These are phyloP conservation scores for Uncinocarpus reesii DNA, from an alignment of 2,329 filamentous ascomycete species.

Conservation along the genomic window DNA sequence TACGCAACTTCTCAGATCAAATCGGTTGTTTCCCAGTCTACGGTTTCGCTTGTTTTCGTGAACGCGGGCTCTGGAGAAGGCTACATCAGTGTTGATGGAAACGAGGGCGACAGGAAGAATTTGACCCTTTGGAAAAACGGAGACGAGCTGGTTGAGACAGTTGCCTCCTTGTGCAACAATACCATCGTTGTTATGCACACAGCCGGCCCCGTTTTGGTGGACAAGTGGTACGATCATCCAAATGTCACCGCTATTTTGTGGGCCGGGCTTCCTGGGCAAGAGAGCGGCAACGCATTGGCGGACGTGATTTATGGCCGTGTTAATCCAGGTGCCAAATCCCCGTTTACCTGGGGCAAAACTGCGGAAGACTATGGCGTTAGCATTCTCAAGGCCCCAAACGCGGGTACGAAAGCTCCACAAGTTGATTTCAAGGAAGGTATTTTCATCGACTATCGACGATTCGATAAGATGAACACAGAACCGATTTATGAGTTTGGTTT, in stretches of 20 bases:
- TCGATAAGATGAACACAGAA: conserved; percentile 42
- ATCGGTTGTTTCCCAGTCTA: conserved; percentile 43
- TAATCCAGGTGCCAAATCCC: conserved; percentile 53
- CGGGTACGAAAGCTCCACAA: conserved; percentile 47
- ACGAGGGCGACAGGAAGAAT: conserved; percentile 83
- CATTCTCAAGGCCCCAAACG: conserved; percentile 49
- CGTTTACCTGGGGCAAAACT: conserved; percentile 50
- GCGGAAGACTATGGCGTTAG: conserved; percentile 47
- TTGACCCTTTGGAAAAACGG: conserved; percentile 79
- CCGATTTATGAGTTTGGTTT: conserved; percentile 53
- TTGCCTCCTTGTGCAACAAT: conserved; percentile 69
- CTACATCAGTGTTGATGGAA: conserved; percentile 71
- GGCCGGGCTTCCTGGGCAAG: conserved; percentile 64
- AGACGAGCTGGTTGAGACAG: conserved; percentile 69
- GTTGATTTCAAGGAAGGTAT: conserved; percentile 51
- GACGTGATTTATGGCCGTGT: conserved; percentile 61
- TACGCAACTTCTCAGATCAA: conserved; percentile 45
- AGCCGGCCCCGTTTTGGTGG: conserved; percentile 65
- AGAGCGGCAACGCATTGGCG: conserved; percentile 63
- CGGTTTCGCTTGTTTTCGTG: conserved; percentile 67
- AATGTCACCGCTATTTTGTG: conserved; percentile 68
- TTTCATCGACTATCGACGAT: conserved; percentile 46
- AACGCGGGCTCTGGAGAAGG: conserved; percentile 82
- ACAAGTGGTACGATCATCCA: conserved; percentile 49
- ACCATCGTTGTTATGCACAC: conserved; percentile 89